phyloP scores from a whole-genome alignment of 768 basidiomycete species.

The Trametes sanguinea region DNA sequence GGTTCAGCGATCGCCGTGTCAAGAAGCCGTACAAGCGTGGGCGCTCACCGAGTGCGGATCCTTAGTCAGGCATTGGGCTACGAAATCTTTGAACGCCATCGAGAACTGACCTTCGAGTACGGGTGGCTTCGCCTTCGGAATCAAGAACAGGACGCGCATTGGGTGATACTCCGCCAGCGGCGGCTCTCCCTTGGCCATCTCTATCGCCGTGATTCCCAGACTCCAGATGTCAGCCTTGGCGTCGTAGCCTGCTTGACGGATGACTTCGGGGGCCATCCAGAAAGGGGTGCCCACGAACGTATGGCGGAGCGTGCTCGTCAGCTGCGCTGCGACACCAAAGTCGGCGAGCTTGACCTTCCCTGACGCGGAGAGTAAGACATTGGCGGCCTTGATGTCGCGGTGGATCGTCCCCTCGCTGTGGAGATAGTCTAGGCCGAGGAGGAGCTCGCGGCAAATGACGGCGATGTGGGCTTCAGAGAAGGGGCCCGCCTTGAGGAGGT shows the following conservation, averaged over 20 bases:
- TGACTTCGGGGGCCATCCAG: slow-evolving; percentile 99
- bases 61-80: slow-evolving; percentile 88
- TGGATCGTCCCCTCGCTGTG: slow-evolving; percentile 96
- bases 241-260: slow-evolving; percentile 95
- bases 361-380: slow-evolving; percentile 84
- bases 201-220: slow-evolving; percentile 95
- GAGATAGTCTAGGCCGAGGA: slow-evolving; percentile 94
- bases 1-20: neutral
- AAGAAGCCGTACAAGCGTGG: neutral
- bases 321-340: slow-evolving; percentile 97
- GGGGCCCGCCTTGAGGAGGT: slow-evolving; percentile 87
- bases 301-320: slow-evolving; percentile 90
- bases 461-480: slow-evolving; percentile 96
- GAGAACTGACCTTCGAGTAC: slow-evolving; percentile 86
- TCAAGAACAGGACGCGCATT: slow-evolving; percentile 97
- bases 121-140: slow-evolving; percentile 95
- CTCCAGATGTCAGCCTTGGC: slow-evolving; percentile 98
- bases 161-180: slow-evolving; percentile 97
- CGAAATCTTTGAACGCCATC: slow-evolving; percentile 89
- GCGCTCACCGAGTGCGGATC: slow-evolving; percentile 72
- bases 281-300: slow-evolving; percentile 98
- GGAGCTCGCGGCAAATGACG: slow-evolving; percentile 89
- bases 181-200: slow-evolving; percentile 97
- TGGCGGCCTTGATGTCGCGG: slow-evolving; percentile 98
- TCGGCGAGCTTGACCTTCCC: slow-evolving; percentile 98